Evolutionary conservation across 108 stramenopile genomes (phyloP).

Genomic region (Conticribra weissflogii): DNA sequence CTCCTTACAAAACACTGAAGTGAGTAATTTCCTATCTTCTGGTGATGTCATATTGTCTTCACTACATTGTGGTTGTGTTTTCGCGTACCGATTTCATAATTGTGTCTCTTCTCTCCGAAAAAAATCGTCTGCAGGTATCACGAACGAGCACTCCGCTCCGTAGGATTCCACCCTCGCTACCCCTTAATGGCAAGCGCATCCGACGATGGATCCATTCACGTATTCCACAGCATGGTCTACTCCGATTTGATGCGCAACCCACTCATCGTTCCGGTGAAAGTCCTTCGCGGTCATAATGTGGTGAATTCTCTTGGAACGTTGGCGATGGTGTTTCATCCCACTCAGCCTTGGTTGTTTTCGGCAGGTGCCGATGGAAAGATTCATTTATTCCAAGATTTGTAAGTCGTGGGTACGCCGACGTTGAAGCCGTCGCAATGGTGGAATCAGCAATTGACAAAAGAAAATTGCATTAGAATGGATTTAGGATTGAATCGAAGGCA

Average conservation of each 20-base stretch:
- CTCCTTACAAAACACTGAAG: slow-evolving; percentile 96
- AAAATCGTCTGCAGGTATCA: slow-evolving; percentile 59
- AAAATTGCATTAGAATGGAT: no score
- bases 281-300: slow-evolving; percentile 87
- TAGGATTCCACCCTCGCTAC: slow-evolving; percentile 81
- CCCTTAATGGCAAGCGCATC: slow-evolving; percentile 98
- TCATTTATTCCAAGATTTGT: slow-evolving; percentile 95
- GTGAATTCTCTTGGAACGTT: slow-evolving; percentile 90
- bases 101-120: neutral
- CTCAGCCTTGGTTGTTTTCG: slow-evolving; percentile 99
- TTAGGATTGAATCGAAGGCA: no score
- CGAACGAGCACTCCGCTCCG: slow-evolving; percentile 88
- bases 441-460: no score
- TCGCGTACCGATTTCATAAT: neutral
- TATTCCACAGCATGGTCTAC: slow-evolving; percentile 99
- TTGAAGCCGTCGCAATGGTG: no score
- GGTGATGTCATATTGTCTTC: no score
- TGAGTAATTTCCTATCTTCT: neutral
- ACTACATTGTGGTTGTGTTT: no score
- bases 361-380: slow-evolving; percentile 95
- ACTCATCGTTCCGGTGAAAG: slow-evolving; percentile 97
- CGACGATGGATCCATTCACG: slow-evolving; percentile 97
- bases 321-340: slow-evolving; percentile 91
- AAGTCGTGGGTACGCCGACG: no score
- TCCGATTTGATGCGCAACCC: slow-evolving; percentile 95